phyloP scores from a whole-genome alignment of 306 rosid genomes.

The Cyamopsis tetragonoloba region DNA sequence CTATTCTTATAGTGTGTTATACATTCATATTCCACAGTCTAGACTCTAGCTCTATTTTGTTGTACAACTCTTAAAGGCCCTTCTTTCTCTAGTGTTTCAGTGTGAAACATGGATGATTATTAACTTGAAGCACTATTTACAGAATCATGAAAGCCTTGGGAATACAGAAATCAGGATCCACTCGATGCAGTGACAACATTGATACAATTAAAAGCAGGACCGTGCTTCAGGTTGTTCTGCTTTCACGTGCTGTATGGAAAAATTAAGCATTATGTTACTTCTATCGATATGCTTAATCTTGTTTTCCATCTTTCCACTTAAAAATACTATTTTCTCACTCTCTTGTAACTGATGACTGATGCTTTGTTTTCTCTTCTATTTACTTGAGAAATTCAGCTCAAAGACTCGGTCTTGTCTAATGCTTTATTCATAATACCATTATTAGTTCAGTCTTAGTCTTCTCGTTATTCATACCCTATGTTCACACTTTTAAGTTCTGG shows the following conservation, averaged over 20 bases:
- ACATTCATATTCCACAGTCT: no score
- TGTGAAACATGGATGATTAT: slow-evolving; percentile 16
- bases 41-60: no score
- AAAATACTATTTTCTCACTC: background rate
- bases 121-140: slow-evolving; percentile 1
- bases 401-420: background rate
- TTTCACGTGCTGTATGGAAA: background rate
- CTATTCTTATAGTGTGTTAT: no score
- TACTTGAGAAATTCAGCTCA: background rate
- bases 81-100: background rate
- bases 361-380: background rate
- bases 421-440: background rate
- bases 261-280: background rate
- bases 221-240: slow-evolving; percentile 33
- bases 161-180: background rate
- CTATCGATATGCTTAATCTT: background rate
- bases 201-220: slow-evolving; percentile 24
- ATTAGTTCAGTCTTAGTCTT: slow-evolving; percentile 3
- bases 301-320: background rate
- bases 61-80: slow-evolving; percentile 4
- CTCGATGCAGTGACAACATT: background rate
- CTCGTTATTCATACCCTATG: background rate
- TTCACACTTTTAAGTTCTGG: background rate
- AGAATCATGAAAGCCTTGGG: slow-evolving; percentile 25
- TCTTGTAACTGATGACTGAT: background rate